Base-by-base conservation (phyloP, 805 yeast species). In the Candida maris region DNA sequence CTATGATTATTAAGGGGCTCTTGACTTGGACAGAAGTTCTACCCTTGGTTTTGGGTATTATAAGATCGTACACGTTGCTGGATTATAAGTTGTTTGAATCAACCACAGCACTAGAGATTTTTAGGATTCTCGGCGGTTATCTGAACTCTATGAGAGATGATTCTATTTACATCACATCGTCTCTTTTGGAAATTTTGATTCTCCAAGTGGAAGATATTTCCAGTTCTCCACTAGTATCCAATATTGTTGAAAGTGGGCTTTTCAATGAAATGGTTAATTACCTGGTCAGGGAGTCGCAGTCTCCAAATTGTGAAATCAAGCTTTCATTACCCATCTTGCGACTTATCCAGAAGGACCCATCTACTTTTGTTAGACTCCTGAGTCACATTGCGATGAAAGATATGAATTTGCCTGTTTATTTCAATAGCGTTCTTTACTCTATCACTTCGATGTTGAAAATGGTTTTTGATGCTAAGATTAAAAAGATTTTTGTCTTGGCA, bases 1-100 rank as follows among this genome's bases (percentile, higher is more conserved):
- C 73, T 6, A 61, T 75, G 44, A 58, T 81, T 20, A 65, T 77
- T 7, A 65, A 70, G 37, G 85, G 83, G 1, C 65, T 91, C 27
- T 61, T 76, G 43, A 73, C 76, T 35, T 77, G 85, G 39, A 86
- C 96, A 0, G 95, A 85, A 56, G 75, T 84, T 9, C 59, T 85
- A 27, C 83, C 87, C 2, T 61, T 79, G 2, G 65, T 84, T 9
- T 54, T 84, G 27, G 73, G 79, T 16, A 75, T 84, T 5, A 55
- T 77, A 9, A 69, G 86, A 58, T 75, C 85, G 40, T 85, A 84
- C 56, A 53, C 79, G 0, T 57, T 85, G 15, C 39, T 77, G 15
- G 48, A 67, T 1, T 75, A 78, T 1, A 57, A 61, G 10, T 35
- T 70, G 5, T 67, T 77, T 34, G 57, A 54, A 12, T 61, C 60